phyloP scores from a whole-genome alignment of 1,284 basidiomycete genomes.

The Schizophyllum amplum region DNA sequence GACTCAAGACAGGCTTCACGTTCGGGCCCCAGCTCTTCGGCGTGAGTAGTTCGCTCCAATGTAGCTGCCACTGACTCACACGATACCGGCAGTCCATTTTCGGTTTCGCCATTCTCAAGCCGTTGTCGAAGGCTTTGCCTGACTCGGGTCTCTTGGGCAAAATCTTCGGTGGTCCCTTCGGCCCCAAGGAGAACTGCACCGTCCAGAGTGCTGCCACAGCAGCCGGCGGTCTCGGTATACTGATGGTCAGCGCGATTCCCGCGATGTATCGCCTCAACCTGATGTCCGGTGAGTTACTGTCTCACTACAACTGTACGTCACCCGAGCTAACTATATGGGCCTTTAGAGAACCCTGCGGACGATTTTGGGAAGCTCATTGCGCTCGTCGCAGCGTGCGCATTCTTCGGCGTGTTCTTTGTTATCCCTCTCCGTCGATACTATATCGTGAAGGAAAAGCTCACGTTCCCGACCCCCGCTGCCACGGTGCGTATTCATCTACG shows the following conservation, averaged over 20 bases:
- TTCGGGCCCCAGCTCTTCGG: constrained; percentile 61
- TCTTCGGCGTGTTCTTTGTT: constrained; percentile 64
- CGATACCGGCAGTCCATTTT: constrained; percentile 39
- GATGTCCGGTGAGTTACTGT: constrained; percentile 23
- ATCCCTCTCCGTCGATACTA: constrained; percentile 59
- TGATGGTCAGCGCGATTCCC: constrained; percentile 59
- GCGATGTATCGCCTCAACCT: constrained; percentile 57
- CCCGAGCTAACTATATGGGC: background rate
- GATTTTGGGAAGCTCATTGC: constrained; percentile 52
- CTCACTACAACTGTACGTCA: too few relatives aligned
- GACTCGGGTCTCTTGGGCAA: constrained; percentile 35
- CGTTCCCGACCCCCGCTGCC: constrained; percentile 64
- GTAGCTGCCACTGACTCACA: constrained; percentile 1
- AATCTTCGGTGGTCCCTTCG: constrained; percentile 52
- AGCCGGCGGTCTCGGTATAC: constrained; percentile 49
- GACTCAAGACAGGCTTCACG: constrained; percentile 63
- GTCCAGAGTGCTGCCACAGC: constrained; percentile 52
- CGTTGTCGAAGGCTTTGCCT: constrained; percentile 42
- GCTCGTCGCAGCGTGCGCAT: constrained; percentile 48
- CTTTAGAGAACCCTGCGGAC: constrained; percentile 25
- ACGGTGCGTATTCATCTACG: constrained; percentile 30
- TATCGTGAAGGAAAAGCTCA: constrained; percentile 60
- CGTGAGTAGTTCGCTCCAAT: constrained; percentile 18
- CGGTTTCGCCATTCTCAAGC: constrained; percentile 59
- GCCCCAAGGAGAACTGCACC: constrained; percentile 63